Conservation (phyloP, 2,329 filamentous ascomycete species). For the Pyricularia sp. region DNA sequence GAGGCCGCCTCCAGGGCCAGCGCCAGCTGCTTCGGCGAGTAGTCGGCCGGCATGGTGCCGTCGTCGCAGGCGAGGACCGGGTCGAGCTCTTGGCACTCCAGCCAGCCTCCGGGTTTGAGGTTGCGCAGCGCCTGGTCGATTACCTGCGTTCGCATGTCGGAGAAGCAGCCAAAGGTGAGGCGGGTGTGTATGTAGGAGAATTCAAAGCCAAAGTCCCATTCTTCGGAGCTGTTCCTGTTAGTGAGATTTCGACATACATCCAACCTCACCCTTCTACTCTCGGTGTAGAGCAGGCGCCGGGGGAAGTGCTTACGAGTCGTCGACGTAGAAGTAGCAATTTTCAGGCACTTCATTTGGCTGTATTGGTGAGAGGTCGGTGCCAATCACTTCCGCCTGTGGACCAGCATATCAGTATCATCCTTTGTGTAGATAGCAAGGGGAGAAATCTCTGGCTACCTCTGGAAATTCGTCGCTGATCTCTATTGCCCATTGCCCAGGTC, state of each 20-base stretch:
- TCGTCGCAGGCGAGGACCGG: constrained; percentile 13
- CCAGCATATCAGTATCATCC: neutral
- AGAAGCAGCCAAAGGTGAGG: constrained; percentile 35
- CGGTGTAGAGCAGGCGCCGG: neutral
- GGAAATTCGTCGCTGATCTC: constrained; percentile 53
- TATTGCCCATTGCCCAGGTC: constrained; percentile 53
- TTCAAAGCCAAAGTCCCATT: constrained; percentile 38
- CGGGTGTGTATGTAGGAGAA: constrained; percentile 44
- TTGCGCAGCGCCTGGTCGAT: constrained; percentile 38
- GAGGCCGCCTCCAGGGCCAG: constrained; percentile 10
- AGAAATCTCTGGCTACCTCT: constrained; percentile 10
- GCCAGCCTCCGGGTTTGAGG: constrained; percentile 38
- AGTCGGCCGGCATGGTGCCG: constrained; percentile 11
- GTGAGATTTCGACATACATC: neutral
- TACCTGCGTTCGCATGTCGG: constrained; percentile 31
- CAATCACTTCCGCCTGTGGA: constrained; percentile 35
- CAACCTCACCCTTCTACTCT: neutral
- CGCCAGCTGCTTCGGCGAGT: constrained; percentile 10
- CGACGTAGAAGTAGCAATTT: constrained; percentile 63
- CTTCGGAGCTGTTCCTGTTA: constrained; percentile 20
- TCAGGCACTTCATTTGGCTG: constrained; percentile 53
- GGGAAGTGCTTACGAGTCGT: constrained; percentile 36
- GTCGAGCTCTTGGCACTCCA: constrained; percentile 39
- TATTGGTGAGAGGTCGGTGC: constrained; percentile 55
- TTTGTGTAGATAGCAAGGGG: neutral